A percentile compares a stretch with the other conserved stretches of the same genome.
These are phyloP conservation scores for Pythium biforme DNA, from an alignment of 352 stramenopile genomes.

Conservation along the genomic window DNA sequence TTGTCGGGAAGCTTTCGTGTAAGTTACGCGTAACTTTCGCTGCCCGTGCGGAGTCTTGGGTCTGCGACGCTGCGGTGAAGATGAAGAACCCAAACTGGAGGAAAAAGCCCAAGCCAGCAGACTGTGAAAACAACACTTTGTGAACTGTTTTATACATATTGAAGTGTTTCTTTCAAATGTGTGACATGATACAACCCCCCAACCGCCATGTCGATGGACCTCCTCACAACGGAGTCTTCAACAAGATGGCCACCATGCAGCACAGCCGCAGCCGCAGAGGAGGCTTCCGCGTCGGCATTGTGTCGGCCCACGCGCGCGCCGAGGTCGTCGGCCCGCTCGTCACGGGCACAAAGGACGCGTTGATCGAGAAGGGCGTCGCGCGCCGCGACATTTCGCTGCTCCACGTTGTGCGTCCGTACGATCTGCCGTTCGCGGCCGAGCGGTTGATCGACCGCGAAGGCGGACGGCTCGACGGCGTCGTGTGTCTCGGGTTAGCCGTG, in stretches of 20 bases:
- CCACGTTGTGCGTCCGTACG: slow-evolving; percentile 19
- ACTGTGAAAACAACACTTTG: slow-evolving; percentile 4
- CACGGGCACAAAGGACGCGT: slow-evolving; percentile 16
- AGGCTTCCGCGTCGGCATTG: slow-evolving; percentile 21
- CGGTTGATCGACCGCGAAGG: slow-evolving; percentile 16
- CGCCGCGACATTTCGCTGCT: slow-evolving; percentile 22
- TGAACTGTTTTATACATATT: neutral
- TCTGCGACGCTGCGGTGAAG: slow-evolving; percentile 11
- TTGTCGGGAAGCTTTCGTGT: slow-evolving; percentile 20
- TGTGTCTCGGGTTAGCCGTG: slow-evolving; percentile 26
- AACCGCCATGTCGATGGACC: too few species aligned
- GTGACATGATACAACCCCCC: slow-evolving; percentile 6
- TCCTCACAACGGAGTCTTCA: neutral
- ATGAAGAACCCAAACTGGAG: slow-evolving; percentile 3
- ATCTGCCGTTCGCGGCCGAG: slow-evolving; percentile 27
- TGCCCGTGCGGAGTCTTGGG: neutral
- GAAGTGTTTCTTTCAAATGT: slow-evolving; percentile 6
- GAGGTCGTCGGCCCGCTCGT: slow-evolving; percentile 25
- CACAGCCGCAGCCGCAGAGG: neutral
- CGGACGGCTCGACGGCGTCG: slow-evolving; percentile 13
- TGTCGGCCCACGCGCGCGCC: slow-evolving; percentile 18
- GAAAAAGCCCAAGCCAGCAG: neutral
- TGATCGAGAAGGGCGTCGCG: slow-evolving; percentile 21
- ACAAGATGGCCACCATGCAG: neutral
- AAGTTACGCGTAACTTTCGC: slow-evolving; percentile 11